Evolutionary conservation across 129 eudicot species (phyloP).

Genomic region (Silybum marianum): DNA sequence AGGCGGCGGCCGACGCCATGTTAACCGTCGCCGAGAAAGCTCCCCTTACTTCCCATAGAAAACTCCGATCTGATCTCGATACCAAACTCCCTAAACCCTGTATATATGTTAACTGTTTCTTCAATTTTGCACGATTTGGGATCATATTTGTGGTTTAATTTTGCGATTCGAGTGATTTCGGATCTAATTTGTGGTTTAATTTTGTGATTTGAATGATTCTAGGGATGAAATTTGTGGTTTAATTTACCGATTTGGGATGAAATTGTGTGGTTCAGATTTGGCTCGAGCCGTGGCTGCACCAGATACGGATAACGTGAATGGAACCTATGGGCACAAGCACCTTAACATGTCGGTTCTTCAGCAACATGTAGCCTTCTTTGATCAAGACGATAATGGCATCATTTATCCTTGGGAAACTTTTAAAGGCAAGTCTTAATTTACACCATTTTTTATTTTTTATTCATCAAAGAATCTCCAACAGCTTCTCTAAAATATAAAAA

Average conservation of each 20-base stretch:
- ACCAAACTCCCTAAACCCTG: slow-evolving; percentile 56
- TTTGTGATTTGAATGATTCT: neutral
- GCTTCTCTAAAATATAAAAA: no score
- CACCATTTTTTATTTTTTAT: neutral
- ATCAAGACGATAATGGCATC: slow-evolving; percentile 55
- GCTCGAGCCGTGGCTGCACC: slow-evolving; percentile 62
- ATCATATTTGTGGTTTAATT: neutral
- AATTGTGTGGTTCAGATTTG: slow-evolving; percentile 29
- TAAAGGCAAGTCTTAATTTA: slow-evolving; percentile 30
- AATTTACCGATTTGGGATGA: neutral
- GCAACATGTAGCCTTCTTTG: slow-evolving; percentile 60
- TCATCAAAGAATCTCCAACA: no score
- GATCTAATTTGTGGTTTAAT: neutral
- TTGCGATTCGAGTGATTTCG: no score
- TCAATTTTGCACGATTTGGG: neutral
- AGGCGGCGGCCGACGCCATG: slow-evolving; percentile 43
- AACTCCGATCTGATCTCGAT: slow-evolving; percentile 47
- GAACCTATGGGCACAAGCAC: slow-evolving; percentile 60
- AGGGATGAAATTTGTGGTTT: neutral
- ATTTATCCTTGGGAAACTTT: slow-evolving; percentile 58
- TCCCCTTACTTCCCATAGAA: slow-evolving; percentile 45
- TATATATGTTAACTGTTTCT: slow-evolving; percentile 29
- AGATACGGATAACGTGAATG: slow-evolving; percentile 54
- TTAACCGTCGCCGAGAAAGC: slow-evolving; percentile 50
- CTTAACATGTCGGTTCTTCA: slow-evolving; percentile 55